Conservation (phyloP, 352 stramenopile genomes). For the Phytophthora nicotianae region DNA sequence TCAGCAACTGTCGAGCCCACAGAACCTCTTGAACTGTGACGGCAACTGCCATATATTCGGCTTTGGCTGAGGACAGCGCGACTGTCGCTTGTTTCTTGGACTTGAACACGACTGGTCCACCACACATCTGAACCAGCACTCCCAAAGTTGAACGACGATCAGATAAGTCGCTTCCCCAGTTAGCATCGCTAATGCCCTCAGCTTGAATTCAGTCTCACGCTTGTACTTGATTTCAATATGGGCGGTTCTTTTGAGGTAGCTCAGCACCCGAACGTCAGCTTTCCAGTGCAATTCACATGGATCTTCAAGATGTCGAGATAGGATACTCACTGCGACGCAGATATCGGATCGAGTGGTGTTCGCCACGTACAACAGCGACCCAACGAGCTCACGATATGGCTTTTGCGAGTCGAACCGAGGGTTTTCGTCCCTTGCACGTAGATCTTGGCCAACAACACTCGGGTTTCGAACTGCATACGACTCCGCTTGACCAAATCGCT, state of each 20-base stretch:
- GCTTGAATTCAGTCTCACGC: neutral
- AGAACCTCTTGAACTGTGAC: slow-evolving; percentile 10
- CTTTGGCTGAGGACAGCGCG: slow-evolving; percentile 7
- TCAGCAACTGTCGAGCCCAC: slow-evolving; percentile 3
- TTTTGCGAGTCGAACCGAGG: slow-evolving; percentile 1
- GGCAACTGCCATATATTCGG: slow-evolving; percentile 14
- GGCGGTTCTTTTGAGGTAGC: slow-evolving; percentile 17
- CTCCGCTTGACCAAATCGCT: slow-evolving; percentile 1
- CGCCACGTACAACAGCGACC: slow-evolving; percentile 27
- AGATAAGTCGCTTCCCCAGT: slow-evolving; percentile 7
- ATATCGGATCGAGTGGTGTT: slow-evolving; percentile 31
- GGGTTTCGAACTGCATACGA: slow-evolving; percentile 6
- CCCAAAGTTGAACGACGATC: slow-evolving; percentile 5
- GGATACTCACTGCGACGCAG: slow-evolving; percentile 1
- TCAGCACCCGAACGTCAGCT: neutral
- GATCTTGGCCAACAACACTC: neutral
- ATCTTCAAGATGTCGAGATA: slow-evolving; percentile 15
- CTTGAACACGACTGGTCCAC: slow-evolving; percentile 14
- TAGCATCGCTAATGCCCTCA: neutral
- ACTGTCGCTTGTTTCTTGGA: slow-evolving; percentile 7
- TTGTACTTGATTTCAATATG: slow-evolving; percentile 3
- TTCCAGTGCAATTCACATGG: slow-evolving; percentile 18
- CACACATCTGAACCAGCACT: slow-evolving; percentile 2
- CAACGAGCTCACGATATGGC: slow-evolving; percentile 13
- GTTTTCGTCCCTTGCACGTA: slow-evolving; percentile 1